Base-by-base conservation (phyloP, 139 green algal species). In the Zygnema circumcarinatum region DNA sequence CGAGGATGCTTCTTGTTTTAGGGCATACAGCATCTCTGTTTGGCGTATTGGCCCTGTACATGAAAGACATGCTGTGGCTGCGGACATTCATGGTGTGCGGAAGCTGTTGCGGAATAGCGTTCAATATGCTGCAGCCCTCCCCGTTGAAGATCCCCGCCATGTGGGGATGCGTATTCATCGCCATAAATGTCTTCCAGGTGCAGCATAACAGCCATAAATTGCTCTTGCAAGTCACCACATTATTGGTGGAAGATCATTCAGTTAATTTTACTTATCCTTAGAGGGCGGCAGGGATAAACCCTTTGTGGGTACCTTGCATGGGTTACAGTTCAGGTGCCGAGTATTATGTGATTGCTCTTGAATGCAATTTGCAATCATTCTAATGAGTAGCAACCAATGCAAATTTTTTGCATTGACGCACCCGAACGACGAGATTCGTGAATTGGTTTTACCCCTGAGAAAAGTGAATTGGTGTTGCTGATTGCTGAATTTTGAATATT, bases 11-110 rank as follows among this genome's bases (percentile, higher is more conserved):
- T 38, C 82, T 88, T 74, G 39, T 35, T 52, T 54, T 88, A 52
- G 82, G 82, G 32, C 82, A 88, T 69, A 31, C 36, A 2, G 72
- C 82, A 25, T 68, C 72, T 22, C 73, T 88, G 69, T 88, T 88
- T 54, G 82, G 73, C 20, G 73, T 88, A 21, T n/a, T 88, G 32
- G 82, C 82, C 2, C 74, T 88, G 2, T 88, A 83, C 38, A 88
- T 88, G 82, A 88, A 88, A 40, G 82, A 88, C 73, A 88, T 88
- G 73, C 38, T 88, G 20, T 88, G 38, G 69, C 74, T 88, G 7
- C 82, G 82, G 74, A 62, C 22, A 7, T 88, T 88, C 7, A 83
- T 88, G 73, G 73, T 88, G n/a, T 88, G 82, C 25, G 82, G 82
- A 33, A 87, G 82, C 73, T 67, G 68, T 52, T 88, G 72, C 72